Base-by-base conservation (phyloP, 148 eudicot genomes). In the Selenicereus undatus region DNA sequence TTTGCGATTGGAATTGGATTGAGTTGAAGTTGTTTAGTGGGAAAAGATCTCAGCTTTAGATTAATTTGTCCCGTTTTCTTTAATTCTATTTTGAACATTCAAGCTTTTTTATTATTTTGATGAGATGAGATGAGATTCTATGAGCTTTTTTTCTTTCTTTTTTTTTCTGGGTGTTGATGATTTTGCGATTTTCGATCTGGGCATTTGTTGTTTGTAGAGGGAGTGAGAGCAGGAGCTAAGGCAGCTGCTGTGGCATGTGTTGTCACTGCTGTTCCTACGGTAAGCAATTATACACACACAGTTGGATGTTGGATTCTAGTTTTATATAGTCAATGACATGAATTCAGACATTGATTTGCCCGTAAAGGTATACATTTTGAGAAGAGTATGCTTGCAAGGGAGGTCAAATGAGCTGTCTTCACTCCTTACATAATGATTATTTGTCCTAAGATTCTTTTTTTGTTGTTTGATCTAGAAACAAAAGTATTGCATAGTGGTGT, bases 221-320 rank as follows among this genome's bases (percentile, higher is more conserved):
- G 96, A 14, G 92, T 88, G 52, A 89, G 84, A 83, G 97, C 91
- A 4, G 98, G 97, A 82, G 58, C 85, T 30, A 93, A 90, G 84
- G 94, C 97, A 64, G 97, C 94, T 36, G 87, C 92, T 29, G 80
- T 93, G 52, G 83, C 97, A 0, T 86, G 89, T 71, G 90, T 93
- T 81, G 90, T 78, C 69, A 78, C 78, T 64, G 90, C 93, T 52
- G 87, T 91, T n/a, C 95, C 97, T 26, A 93, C 97, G 58, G 97
- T 95, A 79, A 58, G 87, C 81, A 2, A 73, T 17, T 35, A 14
- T 17, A 9, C 29, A 11, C 68, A n/a, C 50, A 14, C 24, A 65
- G 65, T 24, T 36, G 18, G 62, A 56, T 18, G 62, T 11, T 56
- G 62, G 16, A 56, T 48, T 62, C 58, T 18, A 3, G 51, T 32